Evolutionary conservation across 2,329 filamentous ascomycete genomes (phyloP), one percentile per base, ranked within the genome.

Genomic region (Cladosporium sphaerospermum): DNA sequence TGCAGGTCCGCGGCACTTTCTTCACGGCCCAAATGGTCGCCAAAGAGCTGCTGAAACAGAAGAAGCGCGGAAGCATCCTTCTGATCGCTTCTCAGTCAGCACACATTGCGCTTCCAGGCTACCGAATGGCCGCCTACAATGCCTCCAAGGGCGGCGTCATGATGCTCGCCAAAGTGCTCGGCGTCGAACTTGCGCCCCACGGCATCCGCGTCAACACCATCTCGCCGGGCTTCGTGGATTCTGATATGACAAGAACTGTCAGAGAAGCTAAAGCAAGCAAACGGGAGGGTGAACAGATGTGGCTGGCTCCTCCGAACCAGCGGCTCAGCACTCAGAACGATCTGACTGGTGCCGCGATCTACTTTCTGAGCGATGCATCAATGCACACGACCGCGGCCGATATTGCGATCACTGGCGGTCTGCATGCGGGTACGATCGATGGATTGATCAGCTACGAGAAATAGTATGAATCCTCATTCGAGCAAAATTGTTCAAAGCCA

Each of bases 331-430:
- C 32, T 55, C 56, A 59, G 37, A 60, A 60, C 48, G 62, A 64
- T 41, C 49, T 64, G 3, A 58, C 55, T 2, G 58, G 66, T 5
- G 67, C 69, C 0, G 69, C 70, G 44, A 70, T 75, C 6, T 74
- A 71, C 55, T 63, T 74, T 8, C 57, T 74, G 3, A 70, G 65
- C 18, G 67, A 73, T 52, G 72, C 73, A 5, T 67, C 67, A 34
- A 66, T 70, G 1, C 74, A 75, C 54, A 68, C 69, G n/a, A 75
- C 71, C 6, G 65, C 65, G 1, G 66, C 66, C 34, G 72, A 75
- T 59, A 61, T 63, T 52, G 45, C 61, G 14, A 59, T 64, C 18
- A 59, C 56, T 37, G 62, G 62, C 10, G 62, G 62, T 4, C 58
- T 64, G 11, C 62, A 63, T 45, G 61, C 61, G 3, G 62, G 62